Conservation (phyloP, 495 filamentous ascomycete species). For the Neurospora pannonica region DNA sequence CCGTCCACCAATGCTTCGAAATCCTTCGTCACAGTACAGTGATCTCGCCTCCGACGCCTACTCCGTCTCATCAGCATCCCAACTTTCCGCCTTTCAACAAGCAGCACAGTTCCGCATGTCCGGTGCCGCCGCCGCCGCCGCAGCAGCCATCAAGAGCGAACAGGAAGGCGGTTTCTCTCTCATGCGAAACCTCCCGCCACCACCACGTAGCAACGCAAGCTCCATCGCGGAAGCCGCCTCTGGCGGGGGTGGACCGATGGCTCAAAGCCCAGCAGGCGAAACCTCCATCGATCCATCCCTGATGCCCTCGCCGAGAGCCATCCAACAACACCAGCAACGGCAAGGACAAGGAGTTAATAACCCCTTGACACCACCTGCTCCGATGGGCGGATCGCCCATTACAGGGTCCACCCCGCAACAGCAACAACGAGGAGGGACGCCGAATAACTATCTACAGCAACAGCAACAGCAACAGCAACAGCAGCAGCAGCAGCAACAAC, state of each 20-base stretch:
- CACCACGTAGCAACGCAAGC: conserved; percentile 24
- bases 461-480: conserved; percentile 9
- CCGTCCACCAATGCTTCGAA: background rate
- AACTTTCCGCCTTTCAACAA: conserved; percentile 11
- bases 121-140: background rate
- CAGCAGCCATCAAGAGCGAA: conserved; percentile 25
- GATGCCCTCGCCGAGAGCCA: conserved; percentile 28
- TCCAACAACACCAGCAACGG: conserved; percentile 15
- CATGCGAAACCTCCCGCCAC: conserved; percentile 24
- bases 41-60: conserved; percentile 13
- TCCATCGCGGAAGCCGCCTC: conserved; percentile 5
- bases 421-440: background rate
- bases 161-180: conserved; percentile 25
- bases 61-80: conserved; percentile 9
- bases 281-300: conserved; percentile 36
- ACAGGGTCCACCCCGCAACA: conserved; percentile 1
- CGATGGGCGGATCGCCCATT: conserved; percentile 6
- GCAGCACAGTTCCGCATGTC: conserved; percentile 18
- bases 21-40: conserved; percentile 1
- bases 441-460: background rate
- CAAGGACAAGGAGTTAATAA: background rate
- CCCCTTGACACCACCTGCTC: background rate
- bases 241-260: background rate
- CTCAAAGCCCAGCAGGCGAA: background rate
- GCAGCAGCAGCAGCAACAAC: conserved; percentile 11